Evolutionary conservation across 768 basidiomycete species (phyloP), one percentile per base, ranked within the genome.

Genomic region (Xerocomus potaroensis): DNA sequence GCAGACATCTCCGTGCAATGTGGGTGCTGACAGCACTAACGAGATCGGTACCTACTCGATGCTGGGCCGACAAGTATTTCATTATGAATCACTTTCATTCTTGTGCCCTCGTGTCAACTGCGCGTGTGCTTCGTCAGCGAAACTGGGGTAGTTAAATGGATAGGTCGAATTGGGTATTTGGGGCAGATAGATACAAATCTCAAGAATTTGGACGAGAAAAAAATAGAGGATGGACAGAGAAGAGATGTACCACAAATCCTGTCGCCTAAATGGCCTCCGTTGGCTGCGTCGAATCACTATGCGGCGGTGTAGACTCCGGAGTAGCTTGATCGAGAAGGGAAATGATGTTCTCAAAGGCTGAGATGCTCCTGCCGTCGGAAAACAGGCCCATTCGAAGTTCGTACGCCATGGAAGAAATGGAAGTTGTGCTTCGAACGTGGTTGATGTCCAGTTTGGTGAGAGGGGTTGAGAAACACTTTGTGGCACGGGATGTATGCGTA

Each of bases 361-460:
- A 47, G 32, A 56, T 54, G 27, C 55, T 65, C 31, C 45, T 52
- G 21, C 57, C 57, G 18, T 66, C 57, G 8, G 48, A 53, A 35
- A 66, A 57, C 23, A 63, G 16, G 0, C 60, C 61, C 35, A 62
- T 26, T 38, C 54, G 51, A 15, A 64, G 30, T 44, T 59, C 53
- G 36, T 66, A 61, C 4, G 63, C 46, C 45, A 64, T 43, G 22
- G 65, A 62, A 30, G 65, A 64, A 9, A 59, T 43, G 11, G 62
- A 62, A 10, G 32, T 58, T 3, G 55, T 29, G 2, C 57, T 53
- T 32, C 49, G 48, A 34, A 59, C 4, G 33, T 58, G 49, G 29
- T n/a, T 40, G 22, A 42, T 7, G 2, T 47, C 50, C 1, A 49
- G 23, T 38, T 49, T 57, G 38, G 45, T 24, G 1, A 57, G 23